Percentiles rank a stretch among this genome's conserved stretches.
Conservation (phyloP, 139 green algal species). For the Marvania coccoides region DNA sequence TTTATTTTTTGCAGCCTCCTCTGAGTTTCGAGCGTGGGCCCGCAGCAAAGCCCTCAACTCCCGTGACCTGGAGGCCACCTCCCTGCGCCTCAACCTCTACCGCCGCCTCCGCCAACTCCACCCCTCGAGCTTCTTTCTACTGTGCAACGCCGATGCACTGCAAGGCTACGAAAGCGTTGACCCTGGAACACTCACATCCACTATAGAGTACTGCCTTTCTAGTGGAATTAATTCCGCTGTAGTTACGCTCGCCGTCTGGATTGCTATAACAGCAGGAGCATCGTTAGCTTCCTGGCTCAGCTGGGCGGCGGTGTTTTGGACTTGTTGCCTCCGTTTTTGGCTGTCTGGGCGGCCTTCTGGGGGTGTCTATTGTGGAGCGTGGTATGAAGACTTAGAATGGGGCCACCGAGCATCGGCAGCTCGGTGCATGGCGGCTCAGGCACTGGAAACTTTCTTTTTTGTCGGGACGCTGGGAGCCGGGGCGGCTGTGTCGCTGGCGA, state of each 20-base stretch:
- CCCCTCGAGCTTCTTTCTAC: not conserved
- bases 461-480: not conserved
- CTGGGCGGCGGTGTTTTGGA: not conserved
- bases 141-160: not conserved
- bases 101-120: not conserved
- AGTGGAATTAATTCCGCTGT: not conserved
- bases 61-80: not conserved
- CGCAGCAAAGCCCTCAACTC: not conserved
- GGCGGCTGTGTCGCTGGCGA: not conserved
- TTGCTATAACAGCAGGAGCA: not conserved
- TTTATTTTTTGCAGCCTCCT: too few relatives aligned
- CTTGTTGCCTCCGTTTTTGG: not conserved
- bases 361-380: not conserved
- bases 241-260: not conserved
- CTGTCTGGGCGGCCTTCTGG: not conserved
- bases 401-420: not conserved
- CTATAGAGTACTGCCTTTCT: not conserved
- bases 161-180: not conserved
- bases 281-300: not conserved
- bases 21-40: not conserved
- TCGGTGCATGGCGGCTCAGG: not conserved
- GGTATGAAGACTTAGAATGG: not conserved
- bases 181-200: not conserved
- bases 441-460: conserved; percentile 6
- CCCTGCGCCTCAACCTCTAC: not conserved